Evolutionary conservation across 2,329 filamentous ascomycete genomes (phyloP), one percentile per base, ranked within the genome.

Genomic region (Acephala macrosclerotiorum): DNA sequence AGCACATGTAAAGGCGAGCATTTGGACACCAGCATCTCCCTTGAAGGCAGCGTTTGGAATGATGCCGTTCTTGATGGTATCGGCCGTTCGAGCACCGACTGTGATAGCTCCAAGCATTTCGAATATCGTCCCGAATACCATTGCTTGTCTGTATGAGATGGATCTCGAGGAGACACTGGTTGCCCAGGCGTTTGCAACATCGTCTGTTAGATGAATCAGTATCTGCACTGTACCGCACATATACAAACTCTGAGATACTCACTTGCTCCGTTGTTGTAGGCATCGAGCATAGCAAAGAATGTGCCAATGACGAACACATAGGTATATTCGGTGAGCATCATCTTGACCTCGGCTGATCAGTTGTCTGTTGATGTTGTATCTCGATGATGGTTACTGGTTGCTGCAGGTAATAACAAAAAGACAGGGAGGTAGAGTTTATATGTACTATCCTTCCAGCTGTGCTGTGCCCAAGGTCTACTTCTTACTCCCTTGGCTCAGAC

Each of bases 161-260:
- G 91, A 94, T 61, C 91, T 82, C n/a, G 91, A 94, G 22, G 91
- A 94, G 66, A 94, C 91, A 74, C 87, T 90, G 72, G 92, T 94
- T 8, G 91, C 91, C 89, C 91, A 94, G 59, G 91, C 82, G 80
- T 95, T 95, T 75, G 92, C 91, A 64, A 95, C 91, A 90, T 94
- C 92, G 79, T 94, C 88, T 90, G 56, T 35, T 12, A 25, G 58
- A 20, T 12, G 12, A 1, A 25, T 65, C 33, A 70, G 66, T 35
- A 64, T 35, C 18, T 26, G 22, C 33, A 9, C 22, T 11, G n/a
- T n/a, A n/a, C n/a, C n/a, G n/a, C n/a, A n/a, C n/a, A 3, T 14
- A 49, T 3, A 47, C 7, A 49, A 26, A 26, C 35, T 11, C 35
- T 9, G n/a, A 22, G 58, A 3, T 58, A 66, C 66, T 66, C 57